Base-by-base conservation (phyloP, 768 basidiomycete genomes). In the Calocera cornea region DNA sequence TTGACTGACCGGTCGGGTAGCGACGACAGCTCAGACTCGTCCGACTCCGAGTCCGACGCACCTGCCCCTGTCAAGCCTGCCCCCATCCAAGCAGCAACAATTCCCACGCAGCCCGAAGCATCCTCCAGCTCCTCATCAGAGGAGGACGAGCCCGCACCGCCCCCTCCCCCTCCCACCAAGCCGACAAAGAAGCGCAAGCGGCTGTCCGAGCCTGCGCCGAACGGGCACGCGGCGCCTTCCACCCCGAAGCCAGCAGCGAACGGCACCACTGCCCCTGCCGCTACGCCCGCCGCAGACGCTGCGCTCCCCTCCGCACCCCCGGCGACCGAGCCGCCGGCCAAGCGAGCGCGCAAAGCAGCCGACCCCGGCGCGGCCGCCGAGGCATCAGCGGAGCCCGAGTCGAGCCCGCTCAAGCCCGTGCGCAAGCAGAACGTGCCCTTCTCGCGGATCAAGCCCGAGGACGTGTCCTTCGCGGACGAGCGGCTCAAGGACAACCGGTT, bases 401-500 rank as follows among this genome's bases (percentile, higher is more conserved):
- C 64, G 65, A 33, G 64, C 24, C 66, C 34, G 38, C 67, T 41
- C 33, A 68, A 66, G 64, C 54, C 24, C 16, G 8, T 70, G 44
- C 66, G 68, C 41, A 34, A 76, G 67, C 73, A 70, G 38, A 87
- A 85, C 72, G 82, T 84, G 65, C 87, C 90, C 22, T 99, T 97
- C 80, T 84, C 86, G 73, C 80, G 94, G 29, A 83, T 95, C 69
- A 87, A 93, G 70, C 79, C 81, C 1, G 85, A 88, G 22, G 79
- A 84, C 47, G 79, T 89, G 17, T 72, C 72, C 24, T 83, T 78
- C 70, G 73, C 76, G 22, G 79, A 86, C 68, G 77, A 80, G 31
- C 76, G 79, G 41, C 71, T 85, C 72, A 80, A 76, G 74, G 84
- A 94, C 72, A 98, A 95, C 73, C 80, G 85, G 31, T 99, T 95